Base-by-base conservation (phyloP, 352 stramenopile species). In the Peronospora belbahrii region DNA sequence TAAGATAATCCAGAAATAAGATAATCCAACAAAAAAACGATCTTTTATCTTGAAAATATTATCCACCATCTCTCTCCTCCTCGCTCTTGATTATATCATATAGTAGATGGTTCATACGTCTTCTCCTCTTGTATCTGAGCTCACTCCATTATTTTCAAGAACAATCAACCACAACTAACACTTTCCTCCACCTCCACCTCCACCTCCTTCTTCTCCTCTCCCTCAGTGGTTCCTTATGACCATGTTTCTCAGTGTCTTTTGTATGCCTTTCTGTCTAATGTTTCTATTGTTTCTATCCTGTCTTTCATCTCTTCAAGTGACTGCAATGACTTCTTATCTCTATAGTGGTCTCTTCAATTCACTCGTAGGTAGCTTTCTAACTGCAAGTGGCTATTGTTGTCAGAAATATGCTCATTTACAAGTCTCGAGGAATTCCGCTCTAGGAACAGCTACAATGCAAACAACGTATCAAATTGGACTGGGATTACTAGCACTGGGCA, bases 371-470 rank as follows among this genome's bases (percentile, higher is more conserved):
- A 85, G 72, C 23, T 89, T 87, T 34, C 58, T 89, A 31, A 85
- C 74, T 2, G 77, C 77, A 30, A 87, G 77, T 25, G 77, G 77
- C 48, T 89, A 89, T 39, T 89, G 74, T 56, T 89, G 77, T 42
- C 77, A 89, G 43, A 89, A 89, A 40, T 74, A 65, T 33, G 74
- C 77, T 15, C 77, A 89, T 46, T 64, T 69, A 22, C 70, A 69
- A 39, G 68, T 85, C 36, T 59, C 80, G 32, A 47, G 47, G 34
- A 51, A 72, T 15, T 54, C 70, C n/a, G 46, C 71, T 32, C 59
- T 83, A 4, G 74, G 77, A 33, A 69, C 72, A 2, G 77, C 63
- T 25, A 74, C 74, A 10, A 74, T 85, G 62, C 71, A 88, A 56
- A 62, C 63, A 30, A 20, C 76, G 3, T 88, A 82, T 52, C 22